Base-by-base conservation (phyloP, 768 basidiomycete genomes). In the Gymnopilus dilepis region DNA sequence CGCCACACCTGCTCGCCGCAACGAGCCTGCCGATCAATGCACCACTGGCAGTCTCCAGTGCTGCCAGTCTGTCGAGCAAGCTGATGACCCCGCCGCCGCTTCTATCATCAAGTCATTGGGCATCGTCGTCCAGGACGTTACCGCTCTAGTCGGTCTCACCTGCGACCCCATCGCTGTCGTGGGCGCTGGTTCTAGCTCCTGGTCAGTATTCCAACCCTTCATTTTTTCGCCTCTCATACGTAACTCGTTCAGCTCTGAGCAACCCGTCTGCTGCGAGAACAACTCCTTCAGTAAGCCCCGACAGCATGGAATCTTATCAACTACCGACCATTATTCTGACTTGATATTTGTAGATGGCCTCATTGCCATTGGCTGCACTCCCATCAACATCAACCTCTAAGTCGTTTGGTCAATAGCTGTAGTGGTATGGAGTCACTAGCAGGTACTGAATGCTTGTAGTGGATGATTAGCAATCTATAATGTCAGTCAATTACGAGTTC, bases 211-310 rank as follows among this genome's bases (percentile, higher is more conserved):
- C n/a, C 19, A 17, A 26, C 11, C 5, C 30, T 54, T 43, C 45
- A 17, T 24, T 5, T 41, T 13, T 56, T n/a, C 40, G 12, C 40
- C n/a, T 40, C 45, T 41, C 41, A 17, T 42, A 51, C 4, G 48
- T 33, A 21, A 45, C 8, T 41, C 37, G 34, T 47, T 13, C 42
- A 74, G 72, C 65, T 42, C 69, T 59, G 62, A 68, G 28, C 71
- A 74, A 58, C 59, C 73, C 26, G 72, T 73, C 55, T 76, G 75
- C 71, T 76, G 75, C 69, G 61, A 63, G 22, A 60, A 72, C 63
- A 72, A 74, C 65, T 65, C 38, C 45, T 76, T 73, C 73, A 64
- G 74, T 75, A 67, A 63, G 74, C 50, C n/a, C 24, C 19, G 5
- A 19, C 30, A 38, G 41, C 41, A 7, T 13, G 21, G 15, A 33